Base-by-base conservation (phyloP, 2,329 filamentous ascomycete genomes). In the Colletotrichum incanum region DNA sequence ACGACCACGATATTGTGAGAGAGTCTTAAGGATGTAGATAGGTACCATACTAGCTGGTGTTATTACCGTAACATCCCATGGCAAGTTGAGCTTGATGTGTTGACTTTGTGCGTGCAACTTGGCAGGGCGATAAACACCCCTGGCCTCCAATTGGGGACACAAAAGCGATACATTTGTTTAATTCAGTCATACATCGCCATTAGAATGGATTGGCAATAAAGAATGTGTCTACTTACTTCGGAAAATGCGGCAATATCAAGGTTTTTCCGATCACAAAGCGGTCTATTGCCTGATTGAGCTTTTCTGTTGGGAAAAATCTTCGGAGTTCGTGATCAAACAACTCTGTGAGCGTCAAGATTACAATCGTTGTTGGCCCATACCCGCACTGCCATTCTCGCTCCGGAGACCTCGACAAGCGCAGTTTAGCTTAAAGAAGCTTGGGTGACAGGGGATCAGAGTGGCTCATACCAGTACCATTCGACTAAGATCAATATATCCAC, bases 1-100 rank as follows among this genome's bases (percentile, higher is more conserved):
- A 77, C 61, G 78, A 79, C 43, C 47, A 66, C 28, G 73, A 67
- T 14, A 14, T 68, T 23, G 67, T 71, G 18, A 20, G 65, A 20
- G 69, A 69, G 41, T 34, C 34, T 9, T 72, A 37, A 50, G n/a
- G 2, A 26, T 31, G 18, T 11, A 31, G 12, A 3, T 5, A 50
- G 28, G 3, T 34, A 14, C 8, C 20, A 34, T 34, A 6, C 18
- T 14, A n/a, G 3, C 8, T n/a, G 28, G 28, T 28, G 50, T 34
- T 20, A 34, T 14, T 1, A 6, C 28, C 6, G 31, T 34, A n/a
- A 12, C 5, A 50, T 16, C 26, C 16, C 5, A 50, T 11, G 14
- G 8, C 1, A 2, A 7, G 6, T 28, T 14, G 23, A 26, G 23
- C 7, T 50, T 50, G 23, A 23, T 28, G 47, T n/a, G 47, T 26